phyloP scores from a whole-genome alignment of 805 yeast genomes.

The Yarrowia sp. region DNA sequence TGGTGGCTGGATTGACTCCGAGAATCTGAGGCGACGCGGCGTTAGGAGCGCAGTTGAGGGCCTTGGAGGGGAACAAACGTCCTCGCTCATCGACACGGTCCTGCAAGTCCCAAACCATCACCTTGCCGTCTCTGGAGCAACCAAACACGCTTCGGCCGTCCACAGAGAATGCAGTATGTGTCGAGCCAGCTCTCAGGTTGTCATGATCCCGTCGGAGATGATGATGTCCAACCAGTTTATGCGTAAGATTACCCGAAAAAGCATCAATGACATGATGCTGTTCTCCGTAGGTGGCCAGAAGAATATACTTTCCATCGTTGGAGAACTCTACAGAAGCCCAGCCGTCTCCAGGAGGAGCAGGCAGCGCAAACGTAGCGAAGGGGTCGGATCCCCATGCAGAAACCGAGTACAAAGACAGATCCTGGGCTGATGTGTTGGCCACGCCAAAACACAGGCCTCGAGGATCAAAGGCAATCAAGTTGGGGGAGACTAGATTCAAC shows the following conservation, averaged over 20 bases:
- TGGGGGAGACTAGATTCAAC: conserved; percentile 53
- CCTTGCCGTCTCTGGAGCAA: conserved; percentile 55
- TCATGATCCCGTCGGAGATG: conserved; percentile 42
- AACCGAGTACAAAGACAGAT: conserved; percentile 59
- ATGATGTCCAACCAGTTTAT: conserved; percentile 49
- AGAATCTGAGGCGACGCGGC: conserved; percentile 48
- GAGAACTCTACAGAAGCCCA: conserved; percentile 77
- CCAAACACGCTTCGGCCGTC: conserved; percentile 63
- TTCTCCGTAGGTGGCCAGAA: conserved; percentile 57
- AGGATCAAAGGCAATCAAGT: conserved; percentile 73
- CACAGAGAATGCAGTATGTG: conserved; percentile 57
- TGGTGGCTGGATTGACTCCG: conserved; percentile 59
- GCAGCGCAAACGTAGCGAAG: conserved; percentile 48
- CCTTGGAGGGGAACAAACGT: conserved; percentile 33
- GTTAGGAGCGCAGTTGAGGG: conserved; percentile 29
- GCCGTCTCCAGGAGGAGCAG: conserved; percentile 38
- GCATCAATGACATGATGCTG: conserved; percentile 68
- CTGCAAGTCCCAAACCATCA: conserved; percentile 53
- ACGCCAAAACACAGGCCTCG: conserved; percentile 78
- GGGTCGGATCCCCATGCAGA: conserved; percentile 58
- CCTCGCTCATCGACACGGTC: conserved; percentile 29
- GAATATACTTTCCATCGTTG: conserved; percentile 65
- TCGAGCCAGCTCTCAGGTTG: conserved; percentile 49
- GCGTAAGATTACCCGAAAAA: conserved; percentile 54
- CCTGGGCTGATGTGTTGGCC: conserved; percentile 37